A percentile compares a stretch with the other conserved stretches of the same genome.
Conservation (phyloP, 257 asterid species). For the Solanum piurae region DNA sequence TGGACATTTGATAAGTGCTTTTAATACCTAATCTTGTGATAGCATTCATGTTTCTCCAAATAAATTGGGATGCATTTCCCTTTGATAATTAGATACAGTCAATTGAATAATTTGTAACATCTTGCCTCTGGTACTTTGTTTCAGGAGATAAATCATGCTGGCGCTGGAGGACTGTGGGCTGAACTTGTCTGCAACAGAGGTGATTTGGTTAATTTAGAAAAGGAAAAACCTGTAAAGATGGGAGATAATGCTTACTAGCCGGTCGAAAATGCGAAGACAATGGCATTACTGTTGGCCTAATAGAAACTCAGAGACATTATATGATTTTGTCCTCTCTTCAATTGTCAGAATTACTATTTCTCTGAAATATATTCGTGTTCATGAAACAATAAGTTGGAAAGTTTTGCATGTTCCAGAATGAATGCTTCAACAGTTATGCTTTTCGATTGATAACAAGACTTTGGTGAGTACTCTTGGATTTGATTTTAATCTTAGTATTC, state of each 20-base stretch:
- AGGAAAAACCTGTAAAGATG: background rate
- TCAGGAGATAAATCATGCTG: conserved; percentile 99
- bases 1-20: background rate
- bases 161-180: conserved; percentile 98
- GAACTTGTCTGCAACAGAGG: conserved; percentile 95
- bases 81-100: background rate
- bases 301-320: background rate
- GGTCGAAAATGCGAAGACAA: background rate
- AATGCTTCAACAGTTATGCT: background rate
- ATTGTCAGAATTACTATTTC: background rate
- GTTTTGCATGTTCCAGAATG: background rate
- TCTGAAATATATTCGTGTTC: background rate
- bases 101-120: background rate
- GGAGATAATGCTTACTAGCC: background rate
- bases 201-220: conserved; percentile 7
- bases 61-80: background rate
- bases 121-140: background rate
- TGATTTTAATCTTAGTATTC: background rate
- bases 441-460: background rate
- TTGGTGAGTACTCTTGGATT: background rate
- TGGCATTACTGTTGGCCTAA: background rate
- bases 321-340: background rate
- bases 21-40: background rate
- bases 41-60: background rate
- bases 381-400: background rate